phyloP scores from a whole-genome alignment of 768 basidiomycete species.

The Amyloporia xantha region DNA sequence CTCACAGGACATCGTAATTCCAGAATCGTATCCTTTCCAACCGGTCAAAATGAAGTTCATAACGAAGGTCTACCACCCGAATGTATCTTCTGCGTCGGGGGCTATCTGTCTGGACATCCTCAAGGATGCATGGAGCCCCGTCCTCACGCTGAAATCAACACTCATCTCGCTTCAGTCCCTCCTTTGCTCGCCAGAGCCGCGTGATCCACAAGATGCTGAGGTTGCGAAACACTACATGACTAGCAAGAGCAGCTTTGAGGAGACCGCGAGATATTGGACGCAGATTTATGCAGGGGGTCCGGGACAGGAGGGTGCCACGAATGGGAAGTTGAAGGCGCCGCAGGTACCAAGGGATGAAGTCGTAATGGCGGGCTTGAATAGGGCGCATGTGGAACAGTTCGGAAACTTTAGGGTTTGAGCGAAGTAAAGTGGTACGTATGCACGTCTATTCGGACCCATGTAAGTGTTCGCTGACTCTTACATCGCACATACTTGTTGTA shows the following conservation, averaged over 20 bases:
- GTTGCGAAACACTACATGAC: conserved; percentile 97
- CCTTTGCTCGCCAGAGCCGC: conserved; percentile 89
- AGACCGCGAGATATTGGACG: conserved; percentile 92
- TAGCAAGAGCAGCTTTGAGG: conserved; percentile 79
- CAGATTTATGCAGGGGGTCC: conserved; percentile 84
- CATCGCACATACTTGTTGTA: too few relatives aligned
- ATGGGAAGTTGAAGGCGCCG: conserved; percentile 12
- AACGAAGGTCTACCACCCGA: conserved; percentile 95
- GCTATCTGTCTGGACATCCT: conserved; percentile 91
- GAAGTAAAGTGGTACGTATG: conserved; percentile 74
- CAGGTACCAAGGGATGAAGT: conserved; percentile 38
- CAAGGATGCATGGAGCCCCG: conserved; percentile 92
- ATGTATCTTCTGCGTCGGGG: conserved; percentile 89
- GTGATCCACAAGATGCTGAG: conserved; percentile 96
- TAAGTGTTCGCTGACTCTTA: too few relatives aligned
- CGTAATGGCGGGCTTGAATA: conserved; percentile 75
- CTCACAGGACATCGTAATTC: conserved; percentile 82
- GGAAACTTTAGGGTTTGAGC: conserved; percentile 76
- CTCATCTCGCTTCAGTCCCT: conserved; percentile 92
- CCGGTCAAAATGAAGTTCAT: conserved; percentile 99
- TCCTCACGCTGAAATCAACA: conserved; percentile 93
- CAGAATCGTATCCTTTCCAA: conserved; percentile 86
- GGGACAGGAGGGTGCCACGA: conserved; percentile 38
- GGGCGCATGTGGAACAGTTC: conserved; percentile 79
- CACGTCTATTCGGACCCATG: too few relatives aligned